Percentiles rank a stretch among this genome's conserved stretches.
Conservation (phyloP, 1,284 basidiomycete species). For the Xerocomus alliaceus region DNA sequence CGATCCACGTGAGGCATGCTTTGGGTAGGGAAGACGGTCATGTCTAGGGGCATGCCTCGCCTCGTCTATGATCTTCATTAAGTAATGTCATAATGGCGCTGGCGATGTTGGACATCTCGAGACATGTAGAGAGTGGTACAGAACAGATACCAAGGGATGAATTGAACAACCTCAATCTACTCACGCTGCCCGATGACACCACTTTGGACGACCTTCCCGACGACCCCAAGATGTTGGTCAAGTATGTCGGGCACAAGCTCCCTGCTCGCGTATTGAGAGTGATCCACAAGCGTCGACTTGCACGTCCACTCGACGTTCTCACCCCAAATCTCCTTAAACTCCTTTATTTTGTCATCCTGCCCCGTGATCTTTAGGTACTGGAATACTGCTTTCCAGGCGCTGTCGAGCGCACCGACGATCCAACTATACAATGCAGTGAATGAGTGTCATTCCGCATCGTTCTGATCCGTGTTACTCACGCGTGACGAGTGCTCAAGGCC, state of each 20-base stretch:
- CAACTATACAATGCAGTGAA: conserved; percentile 12
- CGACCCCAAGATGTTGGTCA: not conserved
- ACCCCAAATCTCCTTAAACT: conserved; percentile 30
- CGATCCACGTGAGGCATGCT: conserved; percentile 14
- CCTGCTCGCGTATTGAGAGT: not conserved
- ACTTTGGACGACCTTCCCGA: not conserved
- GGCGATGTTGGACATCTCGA: conserved; percentile 20
- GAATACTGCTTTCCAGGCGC: conserved; percentile 30
- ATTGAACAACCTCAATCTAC: not conserved
- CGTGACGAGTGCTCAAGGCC: conserved; percentile 21
- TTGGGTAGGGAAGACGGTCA: conserved; percentile 6
- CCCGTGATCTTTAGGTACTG: conserved; percentile 26
- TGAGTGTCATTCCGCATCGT: not conserved
- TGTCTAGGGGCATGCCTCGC: conserved; percentile 22
- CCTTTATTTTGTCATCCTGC: conserved; percentile 13
- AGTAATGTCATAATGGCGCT: conserved; percentile 23
- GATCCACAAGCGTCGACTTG: not conserved
- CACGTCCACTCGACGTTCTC: conserved; percentile 27
- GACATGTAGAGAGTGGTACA: conserved; percentile 11
- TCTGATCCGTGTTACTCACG: conserved; percentile 6
- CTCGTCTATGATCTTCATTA: conserved; percentile 20
- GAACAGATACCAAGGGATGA: conserved; percentile 15
- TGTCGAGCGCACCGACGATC: conserved; percentile 3
- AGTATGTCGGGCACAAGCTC: not conserved
- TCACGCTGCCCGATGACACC: not conserved